These are phyloP conservation scores for Fonsecaea nubica DNA, from an alignment of 2,329 filamentous ascomycete genomes.

Conservation along the genomic window DNA sequence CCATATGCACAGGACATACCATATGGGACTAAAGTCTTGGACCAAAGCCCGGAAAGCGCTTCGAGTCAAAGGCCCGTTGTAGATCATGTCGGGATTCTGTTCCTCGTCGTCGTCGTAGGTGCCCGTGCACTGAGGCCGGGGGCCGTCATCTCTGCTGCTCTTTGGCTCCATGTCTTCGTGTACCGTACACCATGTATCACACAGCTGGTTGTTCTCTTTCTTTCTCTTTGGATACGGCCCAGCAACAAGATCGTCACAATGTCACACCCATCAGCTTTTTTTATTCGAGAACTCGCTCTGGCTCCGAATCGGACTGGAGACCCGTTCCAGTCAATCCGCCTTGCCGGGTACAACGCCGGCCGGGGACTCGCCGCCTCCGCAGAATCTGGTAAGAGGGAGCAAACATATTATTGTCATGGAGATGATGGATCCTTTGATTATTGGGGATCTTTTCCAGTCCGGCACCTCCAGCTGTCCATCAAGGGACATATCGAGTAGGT, in stretches of 20 bases:
- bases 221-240: neutral
- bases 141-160: neutral
- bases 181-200: neutral
- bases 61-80: slow-evolving; percentile 15
- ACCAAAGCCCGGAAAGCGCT: slow-evolving; percentile 29
- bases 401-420: neutral
- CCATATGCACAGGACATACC: slow-evolving; percentile 13
- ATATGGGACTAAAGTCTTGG: slow-evolving; percentile 34
- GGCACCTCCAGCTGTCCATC: neutral
- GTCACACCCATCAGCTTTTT: neutral
- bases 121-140: neutral
- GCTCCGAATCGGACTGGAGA: neutral
- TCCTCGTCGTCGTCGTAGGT: neutral
- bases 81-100: neutral
- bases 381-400: neutral
- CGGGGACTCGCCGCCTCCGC: neutral
- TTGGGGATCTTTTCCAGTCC: neutral
- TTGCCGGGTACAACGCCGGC: slow-evolving; percentile 3
- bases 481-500: too few relatives aligned
- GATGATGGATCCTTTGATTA: neutral
- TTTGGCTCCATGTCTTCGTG: neutral
- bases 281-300: neutral
- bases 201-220: neutral
- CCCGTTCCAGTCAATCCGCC: neutral
- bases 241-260: neutral